Evolutionary conservation across 768 basidiomycete genomes (phyloP), one percentile per base, ranked within the genome.

Genomic region (Suillus clintonianus): DNA sequence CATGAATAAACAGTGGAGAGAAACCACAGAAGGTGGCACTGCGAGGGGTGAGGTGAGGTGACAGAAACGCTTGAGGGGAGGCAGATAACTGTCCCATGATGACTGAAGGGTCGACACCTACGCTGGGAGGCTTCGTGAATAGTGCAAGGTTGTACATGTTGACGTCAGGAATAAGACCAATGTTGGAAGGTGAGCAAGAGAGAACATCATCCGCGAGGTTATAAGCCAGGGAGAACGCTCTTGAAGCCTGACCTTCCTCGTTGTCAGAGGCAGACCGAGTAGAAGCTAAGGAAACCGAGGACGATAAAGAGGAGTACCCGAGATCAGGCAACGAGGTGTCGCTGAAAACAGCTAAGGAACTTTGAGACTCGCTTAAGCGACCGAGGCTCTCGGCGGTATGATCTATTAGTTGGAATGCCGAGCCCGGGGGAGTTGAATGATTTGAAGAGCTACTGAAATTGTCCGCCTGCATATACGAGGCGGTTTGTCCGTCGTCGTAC

Each of bases 71-170:
- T 24, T 50, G 42, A 51, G 55, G 51, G 24, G 60, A 56, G 30
- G n/a, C 19, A 4, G 68, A 32, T n/a, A 55, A 34, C 43, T 22
- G 39, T 63, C 68, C 24, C 63, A 79, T 71, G 34, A 80, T 76
- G 37, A 81, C 77, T 37, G 77, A 64, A 24, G 83, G 82, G 67
- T 84, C 77, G 56, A 85, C 72, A 34, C 79, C 74, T 6, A 65
- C 47, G 43, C 64, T 62, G 36, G 68, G 68, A 4, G 63, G 39
- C 9, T 70, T 67, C 32, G 62, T 62, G 19, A 64, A 60, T 30
- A 69, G 62, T 53, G 70, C 65, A 6, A 48, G 59, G 27, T 75
- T 69, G 62, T 75, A 77, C 74, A 78, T 75, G 48, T 81, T 81
- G 30, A 79, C 65, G 54, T 75, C 74, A 63, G 76, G 74, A 3